Conservation (phyloP, 1,139 yeast genomes). For the Yamadazyma jaroonii region DNA sequence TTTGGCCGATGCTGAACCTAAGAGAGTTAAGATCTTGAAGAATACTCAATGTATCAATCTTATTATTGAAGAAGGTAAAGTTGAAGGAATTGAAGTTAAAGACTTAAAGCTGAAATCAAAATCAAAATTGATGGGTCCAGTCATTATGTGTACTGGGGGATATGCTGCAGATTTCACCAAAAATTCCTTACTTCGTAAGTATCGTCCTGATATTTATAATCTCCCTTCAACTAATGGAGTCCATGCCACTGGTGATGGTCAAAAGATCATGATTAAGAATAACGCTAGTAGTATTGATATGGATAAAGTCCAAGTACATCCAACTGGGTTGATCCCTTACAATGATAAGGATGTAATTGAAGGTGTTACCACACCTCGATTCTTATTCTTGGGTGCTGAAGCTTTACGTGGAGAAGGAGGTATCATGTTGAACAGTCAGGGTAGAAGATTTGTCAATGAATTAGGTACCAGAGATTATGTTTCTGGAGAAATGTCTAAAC, state of each 20-base stretch:
- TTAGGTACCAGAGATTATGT: conserved; percentile 70
- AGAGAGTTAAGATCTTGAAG: conserved; percentile 49
- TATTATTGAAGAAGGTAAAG: conserved; percentile 26
- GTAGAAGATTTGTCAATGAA: conserved; percentile 71
- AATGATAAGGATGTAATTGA: conserved; percentile 47
- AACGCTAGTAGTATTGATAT: conserved; percentile 68
- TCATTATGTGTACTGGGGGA: conserved; percentile 80
- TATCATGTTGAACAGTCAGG: conserved; percentile 56
- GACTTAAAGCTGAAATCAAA: conserved; percentile 35
- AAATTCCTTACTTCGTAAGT: conserved; percentile 47
- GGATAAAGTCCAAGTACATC: conserved; percentile 80
- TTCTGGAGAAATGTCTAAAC: conserved; percentile 56
- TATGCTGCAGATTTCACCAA: conserved; percentile 61
- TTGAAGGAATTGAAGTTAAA: conserved; percentile 50
- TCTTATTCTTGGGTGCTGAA: conserved; percentile 75
- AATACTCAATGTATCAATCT: conserved; percentile 59
- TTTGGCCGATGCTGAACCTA: conserved; percentile 47
- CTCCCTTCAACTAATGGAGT: conserved; percentile 73
- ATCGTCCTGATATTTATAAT: conserved; percentile 60
- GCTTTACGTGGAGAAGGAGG: conserved; percentile 81
- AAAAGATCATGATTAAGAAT: conserved; percentile 52
- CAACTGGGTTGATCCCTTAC: conserved; percentile 75
- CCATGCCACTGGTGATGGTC: conserved; percentile 80
- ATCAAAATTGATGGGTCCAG: conserved; percentile 47
- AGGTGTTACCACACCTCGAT: conserved; percentile 42